Conservation (phyloP, 2,329 filamentous ascomycete species). For the Zarea fungicola region DNA sequence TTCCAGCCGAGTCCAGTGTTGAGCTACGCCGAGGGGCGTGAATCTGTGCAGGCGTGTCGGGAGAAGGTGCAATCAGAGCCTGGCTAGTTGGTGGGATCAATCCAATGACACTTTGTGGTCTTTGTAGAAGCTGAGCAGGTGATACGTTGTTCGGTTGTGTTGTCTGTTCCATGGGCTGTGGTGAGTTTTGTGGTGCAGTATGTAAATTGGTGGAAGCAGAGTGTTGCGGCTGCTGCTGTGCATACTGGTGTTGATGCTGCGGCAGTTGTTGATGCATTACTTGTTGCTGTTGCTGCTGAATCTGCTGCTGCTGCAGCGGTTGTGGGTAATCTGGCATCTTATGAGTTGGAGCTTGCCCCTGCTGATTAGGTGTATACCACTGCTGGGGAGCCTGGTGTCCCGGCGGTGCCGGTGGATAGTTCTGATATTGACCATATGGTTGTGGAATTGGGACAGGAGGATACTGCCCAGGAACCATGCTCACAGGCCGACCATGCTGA, state of each 20-base stretch:
- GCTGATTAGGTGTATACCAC: background rate
- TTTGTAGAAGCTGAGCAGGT: too few species aligned
- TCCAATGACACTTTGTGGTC: background rate
- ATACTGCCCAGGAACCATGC: conserved; percentile 1
- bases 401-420: background rate
- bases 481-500: background rate
- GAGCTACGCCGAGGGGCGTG: background rate
- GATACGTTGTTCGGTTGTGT: too few species aligned
- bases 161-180: too few species aligned
- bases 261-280: too few species aligned
- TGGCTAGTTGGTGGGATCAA: background rate
- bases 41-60: background rate
- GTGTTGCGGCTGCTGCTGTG: too few species aligned
- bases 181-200: too few species aligned
- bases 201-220: too few species aligned
- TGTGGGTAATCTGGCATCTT: background rate
- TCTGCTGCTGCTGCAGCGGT: background rate
- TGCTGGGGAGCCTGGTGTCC: background rate
- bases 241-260: too few species aligned
- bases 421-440: background rate
- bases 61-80: background rate
- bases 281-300: background rate
- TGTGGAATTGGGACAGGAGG: conserved; percentile 2
- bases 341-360: background rate
- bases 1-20: background rate